Percentiles rank a stretch among this genome's conserved stretches.
phyloP scores from a whole-genome alignment of 2,329 filamentous ascomycete species.

The Graphilbum ipis-grandicollis region DNA sequence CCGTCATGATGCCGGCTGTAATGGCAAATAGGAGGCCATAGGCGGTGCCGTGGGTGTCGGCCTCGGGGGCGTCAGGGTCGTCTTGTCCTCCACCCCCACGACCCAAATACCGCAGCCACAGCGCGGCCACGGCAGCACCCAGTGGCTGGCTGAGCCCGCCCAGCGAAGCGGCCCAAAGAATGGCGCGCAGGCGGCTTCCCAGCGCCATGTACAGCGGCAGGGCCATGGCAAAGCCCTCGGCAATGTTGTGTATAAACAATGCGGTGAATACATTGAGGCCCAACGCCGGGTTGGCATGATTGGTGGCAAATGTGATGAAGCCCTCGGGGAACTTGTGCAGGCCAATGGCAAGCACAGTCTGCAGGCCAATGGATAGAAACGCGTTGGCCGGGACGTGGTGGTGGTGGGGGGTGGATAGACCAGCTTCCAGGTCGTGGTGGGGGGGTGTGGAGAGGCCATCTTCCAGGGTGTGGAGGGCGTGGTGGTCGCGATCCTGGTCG shows the following conservation, averaged over 20 bases:
- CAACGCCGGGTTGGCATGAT: conserved; percentile 79
- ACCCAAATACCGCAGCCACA: conserved; percentile 66
- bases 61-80: conserved; percentile 25
- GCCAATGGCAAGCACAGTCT: conserved; percentile 88
- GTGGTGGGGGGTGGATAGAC: conserved; percentile 42
- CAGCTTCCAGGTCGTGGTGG: conserved; percentile 7
- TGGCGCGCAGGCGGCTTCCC: conserved; percentile 61
- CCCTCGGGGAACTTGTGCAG: conserved; percentile 87
- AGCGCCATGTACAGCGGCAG: conserved; percentile 86
- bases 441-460: conserved; percentile 22
- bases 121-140: conserved; percentile 65
- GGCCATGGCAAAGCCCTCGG: conserved; percentile 88
- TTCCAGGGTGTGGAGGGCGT: conserved; percentile 7
- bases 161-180: conserved; percentile 66
- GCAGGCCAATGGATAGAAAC: conserved; percentile 86
- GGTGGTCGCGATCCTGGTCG: neutral
- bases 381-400: conserved; percentile 92
- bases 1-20: conserved; percentile 90
- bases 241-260: conserved; percentile 95
- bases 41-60: conserved; percentile 33
- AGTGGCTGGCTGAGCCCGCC: conserved; percentile 78
- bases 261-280: conserved; percentile 90
- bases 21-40: conserved; percentile 75
- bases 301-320: conserved; percentile 87
- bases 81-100: conserved; percentile 38